Percentiles rank a stretch among this genome's conserved stretches.
phyloP scores from a whole-genome alignment of 2,329 filamentous ascomycete genomes.

The Fusarium bulbicola region DNA sequence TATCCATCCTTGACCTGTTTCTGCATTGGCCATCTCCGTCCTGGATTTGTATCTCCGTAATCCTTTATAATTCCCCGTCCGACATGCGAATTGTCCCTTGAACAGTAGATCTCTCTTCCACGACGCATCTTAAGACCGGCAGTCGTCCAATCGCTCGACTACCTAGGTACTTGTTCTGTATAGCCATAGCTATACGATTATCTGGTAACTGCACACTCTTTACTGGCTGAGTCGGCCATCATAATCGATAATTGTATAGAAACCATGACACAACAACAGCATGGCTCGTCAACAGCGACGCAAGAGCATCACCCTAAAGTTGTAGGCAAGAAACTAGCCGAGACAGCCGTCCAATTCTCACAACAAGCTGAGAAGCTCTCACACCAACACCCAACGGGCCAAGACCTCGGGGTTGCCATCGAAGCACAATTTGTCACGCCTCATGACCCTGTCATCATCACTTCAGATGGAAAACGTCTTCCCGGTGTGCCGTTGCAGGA shows the following conservation, averaged over 20 bases:
- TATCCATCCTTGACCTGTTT: constrained; percentile 2
- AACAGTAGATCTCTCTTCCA: constrained; percentile 6
- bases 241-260: neutral
- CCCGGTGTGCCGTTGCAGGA: constrained; percentile 76
- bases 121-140: neutral
- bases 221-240: neutral
- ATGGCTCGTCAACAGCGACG: constrained; percentile 13
- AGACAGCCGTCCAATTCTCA: constrained; percentile 64
- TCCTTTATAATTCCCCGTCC: neutral
- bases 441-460: constrained; percentile 76
- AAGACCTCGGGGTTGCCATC: constrained; percentile 58
- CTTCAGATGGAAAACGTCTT: constrained; percentile 71
- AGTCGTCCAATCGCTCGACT: no score
- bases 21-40: neutral
- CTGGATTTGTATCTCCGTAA: neutral
- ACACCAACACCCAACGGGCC: constrained; percentile 46
- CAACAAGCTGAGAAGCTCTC: constrained; percentile 69
- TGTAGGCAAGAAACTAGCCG: constrained; percentile 43
- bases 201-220: neutral
- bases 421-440: constrained; percentile 74
- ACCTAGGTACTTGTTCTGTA: neutral
- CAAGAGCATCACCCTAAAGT: constrained; percentile 14
- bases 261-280: constrained; percentile 26
- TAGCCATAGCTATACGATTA: neutral
- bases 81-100: constrained; percentile 19